Evolutionary conservation across 2,329 filamentous ascomycete genomes (phyloP).

Genomic region (Piedraia hortae): DNA sequence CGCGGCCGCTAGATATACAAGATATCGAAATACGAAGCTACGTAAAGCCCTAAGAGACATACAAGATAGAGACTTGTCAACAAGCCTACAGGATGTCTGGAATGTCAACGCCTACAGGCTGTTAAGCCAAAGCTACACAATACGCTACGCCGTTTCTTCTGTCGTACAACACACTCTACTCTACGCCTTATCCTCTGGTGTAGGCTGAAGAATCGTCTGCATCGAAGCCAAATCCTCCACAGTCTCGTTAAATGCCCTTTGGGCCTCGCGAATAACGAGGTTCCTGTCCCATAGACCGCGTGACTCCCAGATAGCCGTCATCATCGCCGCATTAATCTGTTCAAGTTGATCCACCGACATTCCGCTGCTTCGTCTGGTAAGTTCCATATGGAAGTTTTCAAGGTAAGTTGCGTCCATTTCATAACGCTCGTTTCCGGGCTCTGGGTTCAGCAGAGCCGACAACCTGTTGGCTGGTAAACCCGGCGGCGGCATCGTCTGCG

Average conservation of each 20-base stretch:
- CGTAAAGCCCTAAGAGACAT: no score
- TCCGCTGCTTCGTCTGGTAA: constrained; percentile 42
- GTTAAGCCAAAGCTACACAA: no score
- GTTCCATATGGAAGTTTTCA: constrained; percentile 26
- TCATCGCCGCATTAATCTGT: constrained; percentile 69
- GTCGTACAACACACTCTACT: no score
- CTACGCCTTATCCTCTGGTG: constrained; percentile 9
- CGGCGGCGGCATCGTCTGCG: constrained; percentile 7
- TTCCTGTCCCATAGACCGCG: constrained; percentile 64
- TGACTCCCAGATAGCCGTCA: constrained; percentile 66
- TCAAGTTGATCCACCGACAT: constrained; percentile 83
- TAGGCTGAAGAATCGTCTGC: constrained; percentile 17
- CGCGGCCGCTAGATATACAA: no score
- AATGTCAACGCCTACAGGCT: no score
- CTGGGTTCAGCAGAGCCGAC: constrained; percentile 13
- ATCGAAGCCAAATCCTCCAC: constrained; percentile 37
- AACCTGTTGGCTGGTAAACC: constrained; percentile 11
- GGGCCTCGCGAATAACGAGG: constrained; percentile 35
- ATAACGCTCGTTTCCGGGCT: constrained; percentile 3
- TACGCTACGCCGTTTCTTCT: no score
- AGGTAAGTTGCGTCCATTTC: constrained; percentile 1
- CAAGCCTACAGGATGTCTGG: no score
- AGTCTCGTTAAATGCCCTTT: constrained; percentile 46
- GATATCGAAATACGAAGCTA: no score
- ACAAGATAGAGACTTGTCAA: no score